phyloP scores from a whole-genome alignment of 2,329 filamentous ascomycete species.

The Aspergillus ibericus region DNA sequence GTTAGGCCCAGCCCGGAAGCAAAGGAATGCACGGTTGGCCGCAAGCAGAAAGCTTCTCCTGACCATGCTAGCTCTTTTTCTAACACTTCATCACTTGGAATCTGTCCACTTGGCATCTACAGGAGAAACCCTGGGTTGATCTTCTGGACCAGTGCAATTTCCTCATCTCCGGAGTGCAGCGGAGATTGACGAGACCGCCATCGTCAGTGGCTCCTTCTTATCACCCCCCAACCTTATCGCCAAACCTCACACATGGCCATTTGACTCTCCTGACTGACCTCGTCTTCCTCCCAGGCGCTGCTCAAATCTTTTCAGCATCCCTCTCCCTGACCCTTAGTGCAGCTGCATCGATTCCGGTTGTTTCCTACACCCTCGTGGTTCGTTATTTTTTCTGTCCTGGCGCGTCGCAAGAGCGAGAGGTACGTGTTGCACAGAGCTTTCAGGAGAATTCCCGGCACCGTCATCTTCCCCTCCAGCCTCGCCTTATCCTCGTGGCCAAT shows the following conservation, averaged over 20 bases:
- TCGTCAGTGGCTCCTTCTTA: background rate
- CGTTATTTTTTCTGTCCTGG: background rate
- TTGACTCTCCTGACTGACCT: constrained; percentile 3
- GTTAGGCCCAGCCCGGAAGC: background rate
- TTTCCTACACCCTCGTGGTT: background rate
- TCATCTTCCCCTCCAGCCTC: background rate
- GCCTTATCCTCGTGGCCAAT: background rate
- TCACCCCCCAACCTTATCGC: background rate
- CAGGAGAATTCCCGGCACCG: background rate
- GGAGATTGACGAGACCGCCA: background rate
- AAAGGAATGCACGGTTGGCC: background rate
- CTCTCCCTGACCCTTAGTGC: background rate
- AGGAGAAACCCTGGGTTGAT: background rate
- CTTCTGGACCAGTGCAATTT: background rate
- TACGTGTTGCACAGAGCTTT: background rate
- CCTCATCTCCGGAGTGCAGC: background rate
- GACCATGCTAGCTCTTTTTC: background rate
- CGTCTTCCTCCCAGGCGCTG: background rate
- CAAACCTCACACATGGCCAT: constrained; percentile 1
- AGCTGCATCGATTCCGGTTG: background rate
- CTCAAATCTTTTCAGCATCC: background rate
- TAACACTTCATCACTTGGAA: background rate
- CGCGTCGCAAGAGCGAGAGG: background rate
- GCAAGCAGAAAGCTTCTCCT: constrained; percentile 4
- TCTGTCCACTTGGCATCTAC: background rate